These are phyloP conservation scores for Aphanomyces astaci DNA, from an alignment of 352 stramenopile genomes.

Conservation along the genomic window DNA sequence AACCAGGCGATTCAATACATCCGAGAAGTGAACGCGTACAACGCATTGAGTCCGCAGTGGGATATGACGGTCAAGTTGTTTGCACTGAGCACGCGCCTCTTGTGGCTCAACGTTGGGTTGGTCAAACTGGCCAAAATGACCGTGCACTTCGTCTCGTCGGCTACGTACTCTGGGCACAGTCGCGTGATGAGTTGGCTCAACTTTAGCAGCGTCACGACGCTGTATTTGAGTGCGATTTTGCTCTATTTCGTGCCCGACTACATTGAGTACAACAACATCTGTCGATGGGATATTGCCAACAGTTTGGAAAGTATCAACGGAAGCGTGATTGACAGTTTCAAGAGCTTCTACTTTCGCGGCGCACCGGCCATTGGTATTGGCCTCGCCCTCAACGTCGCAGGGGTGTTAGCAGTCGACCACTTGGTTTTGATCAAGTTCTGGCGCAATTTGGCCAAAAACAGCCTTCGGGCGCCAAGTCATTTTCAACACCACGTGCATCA, in stretches of 20 bases:
- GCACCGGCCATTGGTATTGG: neutral
- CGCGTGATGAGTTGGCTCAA: constrained; percentile 6
- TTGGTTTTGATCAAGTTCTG: neutral
- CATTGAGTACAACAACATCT: constrained; percentile 14
- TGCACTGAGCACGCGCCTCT: neutral
- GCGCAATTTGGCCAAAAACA: neutral
- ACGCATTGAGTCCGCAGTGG: neutral
- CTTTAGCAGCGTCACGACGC: constrained; percentile 3
- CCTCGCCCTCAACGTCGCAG: neutral
- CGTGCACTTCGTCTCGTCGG: neutral
- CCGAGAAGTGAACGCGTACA: neutral
- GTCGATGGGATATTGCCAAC: neutral
- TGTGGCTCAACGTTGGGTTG: constrained; percentile 2
- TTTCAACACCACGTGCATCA: neutral
- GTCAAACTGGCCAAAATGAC: constrained; percentile 4
- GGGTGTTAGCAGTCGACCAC: neutral
- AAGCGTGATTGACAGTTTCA: neutral
- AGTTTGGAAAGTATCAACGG: neutral
- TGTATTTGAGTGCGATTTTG: neutral
- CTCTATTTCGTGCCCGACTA: constrained; percentile 1
- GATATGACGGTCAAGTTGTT: neutral
- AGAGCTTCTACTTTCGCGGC: constrained; percentile 7
- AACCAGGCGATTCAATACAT: neutral
- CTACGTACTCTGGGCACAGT: neutral
- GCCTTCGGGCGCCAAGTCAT: constrained; percentile 9